phyloP scores from a whole-genome alignment of 306 rosid genomes.

The Morella rubra region DNA sequence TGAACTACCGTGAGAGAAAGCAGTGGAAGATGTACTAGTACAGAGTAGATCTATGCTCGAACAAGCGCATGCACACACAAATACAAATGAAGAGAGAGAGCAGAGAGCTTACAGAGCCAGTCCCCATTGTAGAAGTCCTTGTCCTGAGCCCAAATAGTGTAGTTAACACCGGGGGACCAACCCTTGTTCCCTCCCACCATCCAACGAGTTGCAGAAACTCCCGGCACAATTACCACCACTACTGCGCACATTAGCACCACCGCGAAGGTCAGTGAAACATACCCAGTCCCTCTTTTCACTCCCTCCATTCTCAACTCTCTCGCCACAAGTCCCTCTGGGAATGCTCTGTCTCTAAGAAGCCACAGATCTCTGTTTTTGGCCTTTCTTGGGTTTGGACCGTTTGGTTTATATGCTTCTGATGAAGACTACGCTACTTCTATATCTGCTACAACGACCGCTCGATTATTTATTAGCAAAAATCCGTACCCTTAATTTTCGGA shows the following conservation, averaged over 20 bases:
- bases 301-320: constrained; percentile 40
- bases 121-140: constrained; percentile 86
- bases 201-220: constrained; percentile 56
- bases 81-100: background rate
- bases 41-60: constrained; percentile 25
- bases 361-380: constrained; percentile 30
- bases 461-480: background rate
- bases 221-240: constrained; percentile 44
- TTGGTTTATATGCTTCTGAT: background rate
- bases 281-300: constrained; percentile 28
- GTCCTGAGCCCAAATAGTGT: constrained; percentile 69
- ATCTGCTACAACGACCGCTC: background rate
- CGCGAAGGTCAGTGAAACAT: constrained; percentile 31
- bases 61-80: background rate
- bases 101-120: constrained; percentile 75
- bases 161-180: constrained; percentile 72
- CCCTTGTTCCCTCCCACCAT: constrained; percentile 65
- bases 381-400: background rate
- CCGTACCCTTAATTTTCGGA: background rate
- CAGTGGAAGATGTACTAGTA: background rate
- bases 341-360: constrained; percentile 28
- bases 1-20: background rate
- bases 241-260: constrained; percentile 31
- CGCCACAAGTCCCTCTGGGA: constrained; percentile 29
- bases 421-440: background rate